A percentile compares a stretch with the other conserved stretches of the same genome.
These are phyloP conservation scores for Coemansia sp. DNA, from an alignment of 192 early-diverging fungal species.

Conservation along the genomic window DNA sequence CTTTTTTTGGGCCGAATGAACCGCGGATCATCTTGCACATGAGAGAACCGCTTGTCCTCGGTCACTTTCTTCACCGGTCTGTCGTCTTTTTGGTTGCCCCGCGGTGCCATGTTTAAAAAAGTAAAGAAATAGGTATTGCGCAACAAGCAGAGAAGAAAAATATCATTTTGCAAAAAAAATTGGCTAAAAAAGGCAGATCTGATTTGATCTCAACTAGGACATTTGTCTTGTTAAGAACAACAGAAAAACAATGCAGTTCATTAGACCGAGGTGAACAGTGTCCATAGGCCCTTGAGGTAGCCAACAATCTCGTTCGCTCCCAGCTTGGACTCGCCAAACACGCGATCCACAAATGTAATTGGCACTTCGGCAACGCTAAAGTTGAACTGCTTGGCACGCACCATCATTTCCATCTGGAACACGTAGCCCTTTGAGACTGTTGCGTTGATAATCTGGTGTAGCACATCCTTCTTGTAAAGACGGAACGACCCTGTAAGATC, in stretches of 20 bases:
- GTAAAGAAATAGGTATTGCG: background rate
- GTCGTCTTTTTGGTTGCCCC: slow-evolving; percentile 14
- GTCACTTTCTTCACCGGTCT: slow-evolving; percentile 52
- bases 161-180: too few relatives aligned
- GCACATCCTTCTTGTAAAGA: slow-evolving; percentile 90
- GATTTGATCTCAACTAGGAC: background rate
- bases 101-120: slow-evolving; percentile 26
- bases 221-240: background rate
- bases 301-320: slow-evolving; percentile 93
- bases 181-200: background rate
- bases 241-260: too few relatives aligned
- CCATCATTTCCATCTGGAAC: slow-evolving; percentile 99
- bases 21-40: slow-evolving; percentile 81
- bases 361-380: slow-evolving; percentile 88
- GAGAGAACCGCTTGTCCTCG: slow-evolving; percentile 73
- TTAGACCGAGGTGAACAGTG: slow-evolving; percentile 70
- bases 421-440: slow-evolving; percentile 97
- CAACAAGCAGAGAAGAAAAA: slow-evolving; percentile 3
- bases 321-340: slow-evolving; percentile 95
- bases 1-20: slow-evolving; percentile 75
- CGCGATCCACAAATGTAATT: slow-evolving; percentile 98
- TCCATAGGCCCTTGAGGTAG: slow-evolving; percentile 88
- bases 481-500: slow-evolving; percentile 96
- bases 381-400: slow-evolving; percentile 88
- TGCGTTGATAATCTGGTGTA: slow-evolving; percentile 79